phyloP scores from a whole-genome alignment of 495 filamentous ascomycete species.

The Aspergillus leporis region DNA sequence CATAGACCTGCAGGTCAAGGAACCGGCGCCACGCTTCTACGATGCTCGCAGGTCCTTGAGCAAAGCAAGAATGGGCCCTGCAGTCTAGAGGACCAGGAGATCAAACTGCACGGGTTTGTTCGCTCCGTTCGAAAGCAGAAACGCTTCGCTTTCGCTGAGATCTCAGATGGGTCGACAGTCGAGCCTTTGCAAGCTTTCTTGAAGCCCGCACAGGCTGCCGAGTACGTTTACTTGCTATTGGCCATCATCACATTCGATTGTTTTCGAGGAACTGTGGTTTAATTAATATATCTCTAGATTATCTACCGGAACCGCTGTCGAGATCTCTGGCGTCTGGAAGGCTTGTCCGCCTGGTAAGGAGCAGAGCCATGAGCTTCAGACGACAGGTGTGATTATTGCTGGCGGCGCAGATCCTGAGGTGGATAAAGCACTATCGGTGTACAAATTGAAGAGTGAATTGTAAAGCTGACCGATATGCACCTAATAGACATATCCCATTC shows the following conservation, averaged over 20 bases:
- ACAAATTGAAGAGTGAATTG: background rate
- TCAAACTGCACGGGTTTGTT: constrained; percentile 76
- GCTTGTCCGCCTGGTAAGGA: constrained; percentile 64
- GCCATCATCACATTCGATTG: background rate
- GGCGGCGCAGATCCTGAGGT: constrained; percentile 80
- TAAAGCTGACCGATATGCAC: constrained; percentile 13
- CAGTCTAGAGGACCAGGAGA: constrained; percentile 39
- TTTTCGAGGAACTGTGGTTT: background rate
- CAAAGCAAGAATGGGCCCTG: constrained; percentile 28
- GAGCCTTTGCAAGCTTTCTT: constrained; percentile 81
- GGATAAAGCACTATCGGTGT: constrained; percentile 21
- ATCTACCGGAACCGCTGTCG: constrained; percentile 75
- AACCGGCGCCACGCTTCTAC: constrained; percentile 23
- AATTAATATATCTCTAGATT: constrained; percentile 52
- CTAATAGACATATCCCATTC: constrained; percentile 78
- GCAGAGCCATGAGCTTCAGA: constrained; percentile 81
- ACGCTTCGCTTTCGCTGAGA: constrained; percentile 73
- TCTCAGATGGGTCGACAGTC: constrained; percentile 85
- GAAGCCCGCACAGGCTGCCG: constrained; percentile 69
- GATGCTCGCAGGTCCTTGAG: constrained; percentile 44
- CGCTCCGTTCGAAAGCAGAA: constrained; percentile 88
- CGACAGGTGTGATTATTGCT: constrained; percentile 64
- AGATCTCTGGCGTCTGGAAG: constrained; percentile 77
- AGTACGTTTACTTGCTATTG: constrained; percentile 53
- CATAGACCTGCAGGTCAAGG: constrained; percentile 20